A percentile compares a stretch with the other conserved stretches of the same genome.
These are phyloP conservation scores for Teunomyces panamensis DNA, from an alignment of 805 yeast species.

Conservation along the genomic window DNA sequence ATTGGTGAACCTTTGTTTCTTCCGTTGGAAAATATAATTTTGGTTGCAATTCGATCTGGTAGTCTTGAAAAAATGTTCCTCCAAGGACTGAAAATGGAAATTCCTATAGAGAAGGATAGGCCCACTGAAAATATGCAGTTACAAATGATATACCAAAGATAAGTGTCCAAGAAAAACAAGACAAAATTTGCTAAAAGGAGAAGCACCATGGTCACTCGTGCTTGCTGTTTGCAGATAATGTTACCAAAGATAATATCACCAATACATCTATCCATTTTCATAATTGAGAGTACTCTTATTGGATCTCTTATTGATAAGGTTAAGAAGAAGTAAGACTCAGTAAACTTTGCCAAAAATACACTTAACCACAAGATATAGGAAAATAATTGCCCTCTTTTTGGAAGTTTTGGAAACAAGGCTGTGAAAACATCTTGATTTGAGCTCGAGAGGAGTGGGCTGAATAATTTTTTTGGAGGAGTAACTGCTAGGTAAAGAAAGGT, in stretches of 20 bases:
- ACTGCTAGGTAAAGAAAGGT: slow-evolving; percentile 30
- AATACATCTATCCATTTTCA: slow-evolving; percentile 25
- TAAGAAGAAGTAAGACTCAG: slow-evolving; percentile 35
- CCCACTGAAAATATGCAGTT: slow-evolving; percentile 33
- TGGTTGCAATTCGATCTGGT: slow-evolving; percentile 33
- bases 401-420: slow-evolving; percentile 23
- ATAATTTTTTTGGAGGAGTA: slow-evolving; percentile 22
- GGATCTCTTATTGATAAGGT: slow-evolving; percentile 36
- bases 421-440: slow-evolving; percentile 16
- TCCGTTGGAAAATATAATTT: slow-evolving; percentile 16
- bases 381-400: slow-evolving; percentile 17
- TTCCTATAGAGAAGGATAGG: slow-evolving; percentile 29
- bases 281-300: slow-evolving; percentile 23
- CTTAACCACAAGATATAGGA: slow-evolving; percentile 29
- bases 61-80: slow-evolving; percentile 30
- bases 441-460: slow-evolving; percentile 8
- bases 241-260: slow-evolving; percentile 26
- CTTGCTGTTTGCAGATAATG: slow-evolving; percentile 26
- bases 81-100: slow-evolving; percentile 39
- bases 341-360: slow-evolving; percentile 32
- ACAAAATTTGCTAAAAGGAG: slow-evolving; percentile 27
- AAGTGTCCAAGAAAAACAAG: slow-evolving; percentile 38
- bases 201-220: slow-evolving; percentile 22
- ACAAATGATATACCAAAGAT: slow-evolving; percentile 39
- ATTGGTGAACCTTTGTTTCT: slow-evolving; percentile 8